These are phyloP conservation scores for Cyclaneusma minus DNA, from an alignment of 2,329 filamentous ascomycete species.

Conservation along the genomic window DNA sequence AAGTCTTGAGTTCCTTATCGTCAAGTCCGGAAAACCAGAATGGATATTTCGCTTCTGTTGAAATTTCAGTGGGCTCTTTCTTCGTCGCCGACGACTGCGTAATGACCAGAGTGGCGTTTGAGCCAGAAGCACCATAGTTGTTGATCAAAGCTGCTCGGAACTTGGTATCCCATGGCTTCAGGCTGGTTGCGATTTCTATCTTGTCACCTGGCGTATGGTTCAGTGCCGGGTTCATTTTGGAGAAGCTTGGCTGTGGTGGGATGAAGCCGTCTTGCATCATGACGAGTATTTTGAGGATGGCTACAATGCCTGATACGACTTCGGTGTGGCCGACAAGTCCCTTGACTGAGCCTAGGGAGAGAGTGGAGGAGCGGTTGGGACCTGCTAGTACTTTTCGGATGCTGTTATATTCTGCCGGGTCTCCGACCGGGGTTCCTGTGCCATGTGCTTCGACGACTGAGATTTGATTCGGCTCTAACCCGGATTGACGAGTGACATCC, in stretches of 20 bases:
- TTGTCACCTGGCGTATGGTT: slow-evolving; percentile 11
- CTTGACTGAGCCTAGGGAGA: slow-evolving; percentile 5
- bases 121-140: slow-evolving; percentile 12
- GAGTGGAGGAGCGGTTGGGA: neutral
- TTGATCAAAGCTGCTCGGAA: slow-evolving; percentile 8
- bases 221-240: neutral
- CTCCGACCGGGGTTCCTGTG: slow-evolving; percentile 1
- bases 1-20: slow-evolving; percentile 8
- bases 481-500: slow-evolving; percentile 51
- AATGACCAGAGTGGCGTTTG: slow-evolving; percentile 9
- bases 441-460: slow-evolving; percentile 19
- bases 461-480: slow-evolving; percentile 60
- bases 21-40: slow-evolving; percentile 11
- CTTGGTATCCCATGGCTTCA: slow-evolving; percentile 1
- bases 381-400: neutral
- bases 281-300: slow-evolving; percentile 7
- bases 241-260: neutral
- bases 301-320: slow-evolving; percentile 4
- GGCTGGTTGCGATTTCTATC: slow-evolving; percentile 1
- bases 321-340: slow-evolving; percentile 8
- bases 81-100: slow-evolving; percentile 1
- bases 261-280: slow-evolving; percentile 1
- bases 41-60: slow-evolving; percentile 4
- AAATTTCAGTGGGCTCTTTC: slow-evolving; percentile 3
- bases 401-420: neutral